Evolutionary conservation across 2,329 filamentous ascomycete genomes (phyloP), one percentile per base, ranked within the genome.

Genomic region (Clarireedia monteithiana): DNA sequence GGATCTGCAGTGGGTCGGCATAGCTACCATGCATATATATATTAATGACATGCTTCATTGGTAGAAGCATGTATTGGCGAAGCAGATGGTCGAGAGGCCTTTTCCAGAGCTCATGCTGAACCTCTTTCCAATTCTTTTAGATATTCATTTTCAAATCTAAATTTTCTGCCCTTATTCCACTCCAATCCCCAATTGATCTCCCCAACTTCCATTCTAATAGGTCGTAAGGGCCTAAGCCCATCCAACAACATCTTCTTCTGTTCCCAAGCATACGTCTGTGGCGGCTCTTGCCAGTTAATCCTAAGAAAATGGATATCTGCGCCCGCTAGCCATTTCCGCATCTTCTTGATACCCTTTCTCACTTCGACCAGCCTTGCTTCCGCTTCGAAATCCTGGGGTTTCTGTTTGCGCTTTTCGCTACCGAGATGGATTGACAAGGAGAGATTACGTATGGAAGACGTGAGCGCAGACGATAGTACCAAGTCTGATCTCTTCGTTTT

Each of bases 311-410:
- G 58, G 7, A 67, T 56, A 49, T 65, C 63, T 1, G 63, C 64
- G 1, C 61, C 62, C 20, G 53, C 55, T 38, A 65, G 50, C 65
- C 65, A 65, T 39, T 65, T 66, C 27, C 61, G 50, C 15, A 60
- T 34, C 46, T 66, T 66, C 55, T 59, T 63, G 9, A 66, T 59
- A 6, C 94, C 94, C 0, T 97, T 95, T 68, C 83, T 94, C 57
- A 87, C 83, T 53, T 83, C 84, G 53, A 77, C 88, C 50, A 80
- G 82, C 15, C 77, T 95, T n/a, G 80, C 89, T 6, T 57, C 58
- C 6, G 59, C 59, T 45, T 74, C 72, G 9, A 67, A 61, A 2
- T 64, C 64, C 20, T 61, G 55, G 1, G 67, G 71, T 61, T 68
- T 68, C 48, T 62, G 69, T 55, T 67, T 67, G 45, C 70, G 68